Percentiles rank a stretch among this genome's conserved stretches.
Conservation (phyloP, 2,329 filamentous ascomycete species). For the Capronia americana region DNA sequence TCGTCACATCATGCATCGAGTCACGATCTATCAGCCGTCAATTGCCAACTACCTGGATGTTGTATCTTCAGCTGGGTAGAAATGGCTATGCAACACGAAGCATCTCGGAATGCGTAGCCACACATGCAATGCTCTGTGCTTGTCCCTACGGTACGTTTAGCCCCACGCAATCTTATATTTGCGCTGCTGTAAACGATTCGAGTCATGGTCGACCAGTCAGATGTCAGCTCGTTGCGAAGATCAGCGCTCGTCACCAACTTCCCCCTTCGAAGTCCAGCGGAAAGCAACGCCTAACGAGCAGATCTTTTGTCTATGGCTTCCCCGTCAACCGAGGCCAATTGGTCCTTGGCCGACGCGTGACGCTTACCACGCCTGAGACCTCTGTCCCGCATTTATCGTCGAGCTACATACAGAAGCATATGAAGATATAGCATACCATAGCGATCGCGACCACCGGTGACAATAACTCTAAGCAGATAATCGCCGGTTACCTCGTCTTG, state of each 20-base stretch:
- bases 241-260: neutral
- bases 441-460: neutral
- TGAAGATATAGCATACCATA: neutral
- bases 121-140: neutral
- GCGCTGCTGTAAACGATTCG: slow-evolving; percentile 7
- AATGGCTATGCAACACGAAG: neutral
- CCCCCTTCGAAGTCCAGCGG: neutral
- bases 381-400: neutral
- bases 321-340: neutral
- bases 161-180: slow-evolving; percentile 15
- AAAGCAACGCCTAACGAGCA: slow-evolving; percentile 5
- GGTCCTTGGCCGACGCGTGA: neutral
- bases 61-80: neutral
- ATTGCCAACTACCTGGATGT: no score
- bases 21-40: neutral
- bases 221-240: neutral
- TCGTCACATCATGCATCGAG: neutral
- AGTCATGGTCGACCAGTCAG: neutral
- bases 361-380: neutral
- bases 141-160: slow-evolving; percentile 1
- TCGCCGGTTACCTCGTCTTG: neutral
- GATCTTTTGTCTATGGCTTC: slow-evolving; percentile 1
- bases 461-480: neutral
- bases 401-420: no score
- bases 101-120: neutral